Conservation (phyloP, 2,329 filamentous ascomycete genomes). For the Exophiala oligosperma region DNA sequence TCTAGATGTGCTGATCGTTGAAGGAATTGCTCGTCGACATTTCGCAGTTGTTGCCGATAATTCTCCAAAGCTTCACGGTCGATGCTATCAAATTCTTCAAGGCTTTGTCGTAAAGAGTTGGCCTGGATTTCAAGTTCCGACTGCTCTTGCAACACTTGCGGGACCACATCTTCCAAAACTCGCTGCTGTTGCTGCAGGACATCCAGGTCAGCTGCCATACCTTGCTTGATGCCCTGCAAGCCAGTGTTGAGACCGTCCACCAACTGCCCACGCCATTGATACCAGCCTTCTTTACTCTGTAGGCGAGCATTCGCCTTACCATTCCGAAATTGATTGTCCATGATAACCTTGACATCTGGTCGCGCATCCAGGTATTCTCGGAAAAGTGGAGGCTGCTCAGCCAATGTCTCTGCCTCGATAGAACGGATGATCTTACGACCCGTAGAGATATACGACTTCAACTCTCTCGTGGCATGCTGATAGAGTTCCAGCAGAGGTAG, state of each 20-base stretch:
- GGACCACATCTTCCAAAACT: constrained; percentile 67
- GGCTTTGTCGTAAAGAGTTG: constrained; percentile 68
- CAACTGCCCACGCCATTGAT: constrained; percentile 92
- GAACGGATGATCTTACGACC: constrained; percentile 85
- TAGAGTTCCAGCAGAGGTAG: constrained; percentile 92
- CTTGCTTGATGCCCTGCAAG: constrained; percentile 71
- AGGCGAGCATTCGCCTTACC: constrained; percentile 90
- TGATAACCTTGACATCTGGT: constrained; percentile 76
- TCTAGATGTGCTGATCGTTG: constrained; percentile 68
- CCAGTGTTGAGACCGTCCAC: constrained; percentile 79
- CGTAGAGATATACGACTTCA: constrained; percentile 96
- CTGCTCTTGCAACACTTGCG: constrained; percentile 61
- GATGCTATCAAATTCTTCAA: constrained; percentile 67
- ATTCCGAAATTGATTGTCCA: constrained; percentile 98
- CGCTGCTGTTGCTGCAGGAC: constrained; percentile 67
- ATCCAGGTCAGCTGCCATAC: constrained; percentile 73
- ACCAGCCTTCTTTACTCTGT: constrained; percentile 95
- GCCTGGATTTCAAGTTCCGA: constrained; percentile 64
- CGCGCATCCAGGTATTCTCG: constrained; percentile 85
- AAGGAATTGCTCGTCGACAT: constrained; percentile 67
- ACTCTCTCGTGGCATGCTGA: constrained; percentile 81
- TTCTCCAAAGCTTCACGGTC: constrained; percentile 64
- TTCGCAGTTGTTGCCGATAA: constrained; percentile 67
- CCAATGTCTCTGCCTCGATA: constrained; percentile 83
- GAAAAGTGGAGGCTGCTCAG: constrained; percentile 89